Percentiles rank a stretch among this genome's conserved stretches.
Conservation (phyloP, 1,139 yeast species). For the Geotrichum carabidarum region DNA sequence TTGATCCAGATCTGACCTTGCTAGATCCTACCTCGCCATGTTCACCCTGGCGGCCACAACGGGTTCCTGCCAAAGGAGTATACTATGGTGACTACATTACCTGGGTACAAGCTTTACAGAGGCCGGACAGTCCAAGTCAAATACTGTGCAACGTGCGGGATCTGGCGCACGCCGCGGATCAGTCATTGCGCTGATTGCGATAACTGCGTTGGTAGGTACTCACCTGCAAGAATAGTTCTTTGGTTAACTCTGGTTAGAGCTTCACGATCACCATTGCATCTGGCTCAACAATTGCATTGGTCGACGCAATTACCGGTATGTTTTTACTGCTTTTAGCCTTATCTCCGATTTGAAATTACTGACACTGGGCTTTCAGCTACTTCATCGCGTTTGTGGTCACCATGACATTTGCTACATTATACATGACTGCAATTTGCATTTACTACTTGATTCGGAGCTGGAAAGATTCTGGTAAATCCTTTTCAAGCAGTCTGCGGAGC, state of each 20-base stretch:
- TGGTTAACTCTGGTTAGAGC: slow-evolving; percentile 17
- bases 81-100: slow-evolving; percentile 52
- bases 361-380: neutral
- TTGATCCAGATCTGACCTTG: neutral
- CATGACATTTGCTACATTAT: slow-evolving; percentile 7
- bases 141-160: slow-evolving; percentile 56
- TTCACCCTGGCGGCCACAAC: slow-evolving; percentile 50
- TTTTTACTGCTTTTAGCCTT: neutral
- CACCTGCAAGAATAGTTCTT: neutral
- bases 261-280: slow-evolving; percentile 72
- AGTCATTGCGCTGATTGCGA: slow-evolving; percentile 68
- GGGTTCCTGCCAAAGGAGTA: slow-evolving; percentile 57
- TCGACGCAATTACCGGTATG: slow-evolving; percentile 51
- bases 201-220: slow-evolving; percentile 46
- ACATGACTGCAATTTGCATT: slow-evolving; percentile 9
- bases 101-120: slow-evolving; percentile 36
- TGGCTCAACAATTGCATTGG: slow-evolving; percentile 83
- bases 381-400: slow-evolving; percentile 15
- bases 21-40: slow-evolving; percentile 53
- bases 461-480: slow-evolving; percentile 8
- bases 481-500: slow-evolving; percentile 11
- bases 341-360: neutral
- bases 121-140: slow-evolving; percentile 44
- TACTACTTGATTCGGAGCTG: slow-evolving; percentile 15
- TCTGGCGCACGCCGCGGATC: slow-evolving; percentile 66